Percentiles rank a stretch among this genome's conserved stretches.
Evolutionary conservation across 2,329 filamentous ascomycete species (phyloP).

Genomic region (Diaporthe caulivora): DNA sequence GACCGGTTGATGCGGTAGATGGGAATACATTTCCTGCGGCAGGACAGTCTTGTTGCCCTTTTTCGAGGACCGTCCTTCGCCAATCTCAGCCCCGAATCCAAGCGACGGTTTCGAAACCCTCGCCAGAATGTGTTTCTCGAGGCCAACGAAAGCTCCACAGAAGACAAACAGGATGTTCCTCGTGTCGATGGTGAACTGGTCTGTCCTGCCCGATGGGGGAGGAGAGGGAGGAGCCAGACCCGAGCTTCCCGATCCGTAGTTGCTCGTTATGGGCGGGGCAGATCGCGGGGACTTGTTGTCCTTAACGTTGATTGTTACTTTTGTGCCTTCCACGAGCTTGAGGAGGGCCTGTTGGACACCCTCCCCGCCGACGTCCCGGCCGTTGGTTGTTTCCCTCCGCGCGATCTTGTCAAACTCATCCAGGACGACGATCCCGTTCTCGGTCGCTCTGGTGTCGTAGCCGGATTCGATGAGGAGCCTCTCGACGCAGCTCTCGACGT

Average conservation of each 20-base stretch:
- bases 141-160: conserved; percentile 92
- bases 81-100: conserved; percentile 88
- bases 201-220: conserved; percentile 64
- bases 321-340: conserved; percentile 97
- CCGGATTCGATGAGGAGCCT: conserved; percentile 90
- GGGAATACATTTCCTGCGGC: conserved; percentile 70
- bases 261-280: conserved; percentile 64
- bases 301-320: conserved; percentile 91
- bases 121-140: conserved; percentile 88
- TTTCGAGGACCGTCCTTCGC: conserved; percentile 60
- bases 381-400: conserved; percentile 86
- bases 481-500: conserved; percentile 96
- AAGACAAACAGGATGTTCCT: conserved; percentile 98
- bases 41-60: conserved; percentile 68
- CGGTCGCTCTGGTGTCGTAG: conserved; percentile 85
- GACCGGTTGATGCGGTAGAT: conserved; percentile 67
- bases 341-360: conserved; percentile 95
- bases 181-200: conserved; percentile 84
- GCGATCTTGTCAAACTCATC: conserved; percentile 99
- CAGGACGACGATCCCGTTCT: conserved; percentile 93
- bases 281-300: conserved; percentile 73
- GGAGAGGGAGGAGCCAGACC: conserved; percentile 59
- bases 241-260: conserved; percentile 61
- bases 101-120: conserved; percentile 89
- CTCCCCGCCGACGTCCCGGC: conserved; percentile 94